phyloP scores from a whole-genome alignment of 129 eudicot species.

The Arctium lappa region DNA sequence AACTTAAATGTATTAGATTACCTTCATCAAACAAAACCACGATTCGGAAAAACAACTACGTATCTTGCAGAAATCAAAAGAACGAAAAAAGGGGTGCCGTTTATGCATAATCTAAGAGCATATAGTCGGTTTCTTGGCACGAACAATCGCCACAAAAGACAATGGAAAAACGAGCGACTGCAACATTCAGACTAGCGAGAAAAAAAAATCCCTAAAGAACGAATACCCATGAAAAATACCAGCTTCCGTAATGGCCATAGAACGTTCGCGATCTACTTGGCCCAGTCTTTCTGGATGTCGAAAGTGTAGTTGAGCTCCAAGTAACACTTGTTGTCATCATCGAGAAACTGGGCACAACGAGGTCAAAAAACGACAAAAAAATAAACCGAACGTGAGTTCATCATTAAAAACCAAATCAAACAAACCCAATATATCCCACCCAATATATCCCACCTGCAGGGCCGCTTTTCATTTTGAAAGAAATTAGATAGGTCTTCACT shows the following conservation, averaged over 20 bases:
- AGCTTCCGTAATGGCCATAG: neutral
- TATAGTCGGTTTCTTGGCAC: slow-evolving; percentile 8
- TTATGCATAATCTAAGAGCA: slow-evolving; percentile 25
- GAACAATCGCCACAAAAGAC: slow-evolving; percentile 6
- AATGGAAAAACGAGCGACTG: slow-evolving; percentile 9
- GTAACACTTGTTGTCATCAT: slow-evolving; percentile 52
- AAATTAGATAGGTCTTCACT: too few relatives aligned
- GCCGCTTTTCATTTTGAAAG: too few relatives aligned
- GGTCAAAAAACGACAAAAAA: neutral
- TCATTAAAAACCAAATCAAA: neutral
- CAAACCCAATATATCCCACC: neutral
- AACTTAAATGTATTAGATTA: neutral
- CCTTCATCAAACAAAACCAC: slow-evolving; percentile 9
- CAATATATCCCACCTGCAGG: neutral
- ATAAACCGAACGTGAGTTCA: neutral
- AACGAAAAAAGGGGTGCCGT: neutral
- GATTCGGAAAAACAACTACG: slow-evolving; percentile 3
- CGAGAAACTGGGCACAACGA: slow-evolving; percentile 40
- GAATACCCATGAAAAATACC: slow-evolving; percentile 11
- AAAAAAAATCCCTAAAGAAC: slow-evolving; percentile 15
- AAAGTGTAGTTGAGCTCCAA: slow-evolving; percentile 62
- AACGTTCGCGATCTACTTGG: slow-evolving; percentile 14
- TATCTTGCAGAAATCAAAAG: slow-evolving; percentile 9
- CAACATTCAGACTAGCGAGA: slow-evolving; percentile 18
- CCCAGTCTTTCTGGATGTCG: slow-evolving; percentile 68